These are phyloP conservation scores for Boletus speciosus DNA, from an alignment of 768 basidiomycete genomes.

Conservation along the genomic window DNA sequence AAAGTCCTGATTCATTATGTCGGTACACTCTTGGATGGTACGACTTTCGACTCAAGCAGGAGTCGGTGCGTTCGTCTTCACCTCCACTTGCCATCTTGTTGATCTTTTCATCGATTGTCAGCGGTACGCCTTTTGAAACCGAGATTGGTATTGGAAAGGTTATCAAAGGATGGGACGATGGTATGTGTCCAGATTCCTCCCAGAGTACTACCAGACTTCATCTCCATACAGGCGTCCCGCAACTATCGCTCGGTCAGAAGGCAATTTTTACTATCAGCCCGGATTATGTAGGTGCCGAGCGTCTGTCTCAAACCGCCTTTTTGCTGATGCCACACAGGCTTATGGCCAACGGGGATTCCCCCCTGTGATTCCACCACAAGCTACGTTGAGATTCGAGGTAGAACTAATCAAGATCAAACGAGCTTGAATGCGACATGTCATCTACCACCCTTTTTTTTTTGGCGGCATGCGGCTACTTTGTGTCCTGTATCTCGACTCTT, in stretches of 20 bases:
- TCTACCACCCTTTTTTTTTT: conserved; percentile 13
- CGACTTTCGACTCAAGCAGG: conserved; percentile 70
- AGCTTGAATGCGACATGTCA: conserved; percentile 19
- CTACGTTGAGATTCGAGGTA: conserved; percentile 78
- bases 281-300: conserved; percentile 63
- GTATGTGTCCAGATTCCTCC: conserved; percentile 36
- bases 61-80: conserved; percentile 51
- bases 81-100: background rate
- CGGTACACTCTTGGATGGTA: conserved; percentile 64
- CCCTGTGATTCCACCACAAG: conserved; percentile 73
- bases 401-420: conserved; percentile 71
- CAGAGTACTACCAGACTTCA: background rate
- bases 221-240: conserved; percentile 55
- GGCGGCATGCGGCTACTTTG: conserved; percentile 17
- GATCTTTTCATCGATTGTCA: conserved; percentile 28
- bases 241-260: conserved; percentile 75
- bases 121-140: conserved; percentile 59
- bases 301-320: background rate
- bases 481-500: conserved; percentile 24
- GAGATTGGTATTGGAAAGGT: conserved; percentile 78
- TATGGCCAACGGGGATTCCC: conserved; percentile 76
- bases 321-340: conserved; percentile 40
- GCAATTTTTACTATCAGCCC: conserved; percentile 62
- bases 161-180: conserved; percentile 90
- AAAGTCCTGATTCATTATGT: conserved; percentile 75